Conservation (phyloP, 305 asterid species). For the Lippia alba region DNA sequence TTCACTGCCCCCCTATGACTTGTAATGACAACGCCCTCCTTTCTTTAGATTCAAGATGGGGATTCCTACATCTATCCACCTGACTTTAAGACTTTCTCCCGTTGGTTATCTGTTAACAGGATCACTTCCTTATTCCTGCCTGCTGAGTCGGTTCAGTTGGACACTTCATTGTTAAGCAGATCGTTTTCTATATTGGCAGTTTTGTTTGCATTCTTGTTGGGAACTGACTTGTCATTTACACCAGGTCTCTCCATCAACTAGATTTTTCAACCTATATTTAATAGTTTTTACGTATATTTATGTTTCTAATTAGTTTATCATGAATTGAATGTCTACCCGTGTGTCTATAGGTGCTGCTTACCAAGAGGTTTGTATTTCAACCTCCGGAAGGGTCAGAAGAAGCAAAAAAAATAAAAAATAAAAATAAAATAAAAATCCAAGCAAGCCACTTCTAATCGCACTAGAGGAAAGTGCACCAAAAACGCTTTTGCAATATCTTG, state of each 20-base stretch:
- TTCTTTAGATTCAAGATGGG: constrained; percentile 18
- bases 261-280: neutral
- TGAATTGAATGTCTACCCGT: constrained; percentile 21
- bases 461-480: constrained; percentile 82
- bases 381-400: constrained; percentile 94
- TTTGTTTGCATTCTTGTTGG: constrained; percentile 75
- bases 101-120: constrained; percentile 58
- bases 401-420: no score
- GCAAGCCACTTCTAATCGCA: constrained; percentile 73
- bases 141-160: constrained; percentile 50
- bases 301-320: constrained; percentile 13
- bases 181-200: constrained; percentile 63
- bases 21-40: neutral
- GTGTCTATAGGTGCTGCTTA: constrained; percentile 69
- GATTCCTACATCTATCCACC: constrained; percentile 60
- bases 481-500: constrained; percentile 88
- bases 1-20: constrained; percentile 38
- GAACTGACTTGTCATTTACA: constrained; percentile 81
- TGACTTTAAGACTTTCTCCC: constrained; percentile 68
- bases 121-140: constrained; percentile 62
- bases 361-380: constrained; percentile 52
- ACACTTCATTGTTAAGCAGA: constrained; percentile 60
- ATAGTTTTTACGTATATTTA: neutral
- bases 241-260: constrained; percentile 42
- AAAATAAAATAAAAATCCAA: constrained; percentile 96